Conservation (phyloP, 257 asterid genomes). For the Solanum piurae region DNA sequence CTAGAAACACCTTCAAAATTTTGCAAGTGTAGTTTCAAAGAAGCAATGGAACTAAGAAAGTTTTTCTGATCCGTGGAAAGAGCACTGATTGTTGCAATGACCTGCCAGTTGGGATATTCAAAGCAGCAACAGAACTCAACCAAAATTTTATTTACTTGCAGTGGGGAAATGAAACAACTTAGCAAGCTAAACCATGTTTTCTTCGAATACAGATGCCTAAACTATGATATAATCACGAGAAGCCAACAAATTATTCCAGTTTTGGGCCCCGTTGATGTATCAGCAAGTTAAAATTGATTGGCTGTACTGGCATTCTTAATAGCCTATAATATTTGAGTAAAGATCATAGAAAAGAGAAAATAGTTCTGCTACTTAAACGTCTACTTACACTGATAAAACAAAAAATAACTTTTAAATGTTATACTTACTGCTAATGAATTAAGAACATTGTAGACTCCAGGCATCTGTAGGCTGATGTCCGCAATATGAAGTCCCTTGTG, state of each 20-base stretch:
- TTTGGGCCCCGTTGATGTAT: not conserved
- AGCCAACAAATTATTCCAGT: not conserved
- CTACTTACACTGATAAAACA: not conserved
- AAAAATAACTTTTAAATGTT: not conserved
- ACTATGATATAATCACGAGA: not conserved
- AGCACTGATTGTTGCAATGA: conserved; percentile 19
- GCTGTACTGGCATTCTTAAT: not conserved
- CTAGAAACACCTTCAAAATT: conserved; percentile 20
- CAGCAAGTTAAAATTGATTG: not conserved
- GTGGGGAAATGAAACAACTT: not conserved
- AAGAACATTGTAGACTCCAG: conserved; percentile 33
- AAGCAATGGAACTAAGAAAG: conserved; percentile 12
- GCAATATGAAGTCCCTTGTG: conserved; percentile 17
- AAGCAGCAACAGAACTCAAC: not conserved
- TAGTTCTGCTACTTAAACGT: not conserved
- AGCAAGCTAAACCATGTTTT: not conserved
- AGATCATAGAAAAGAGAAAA: not conserved
- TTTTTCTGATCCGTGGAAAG: conserved; percentile 8
- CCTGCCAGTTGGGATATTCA: conserved; percentile 8
- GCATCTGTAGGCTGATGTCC: conserved; percentile 25
- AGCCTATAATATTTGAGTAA: not conserved
- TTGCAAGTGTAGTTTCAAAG: conserved; percentile 12
- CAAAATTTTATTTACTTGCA: not conserved
- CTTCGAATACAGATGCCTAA: not conserved
- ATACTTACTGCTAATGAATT: conserved; percentile 34